phyloP scores from a whole-genome alignment of 108 stramenopile species.

The Pseudonitzschia delicatissima region DNA sequence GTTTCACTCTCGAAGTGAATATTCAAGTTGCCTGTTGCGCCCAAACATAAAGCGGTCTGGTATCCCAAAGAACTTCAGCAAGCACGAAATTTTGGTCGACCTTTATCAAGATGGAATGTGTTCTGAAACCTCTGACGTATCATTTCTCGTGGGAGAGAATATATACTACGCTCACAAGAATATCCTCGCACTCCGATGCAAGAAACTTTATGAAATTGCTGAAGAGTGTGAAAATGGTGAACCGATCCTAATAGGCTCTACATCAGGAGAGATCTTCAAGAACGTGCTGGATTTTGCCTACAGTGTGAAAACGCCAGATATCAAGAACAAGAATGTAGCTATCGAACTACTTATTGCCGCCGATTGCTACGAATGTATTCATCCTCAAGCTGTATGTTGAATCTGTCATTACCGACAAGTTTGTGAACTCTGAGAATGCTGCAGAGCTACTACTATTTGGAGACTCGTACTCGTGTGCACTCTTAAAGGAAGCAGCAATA shows the following conservation, averaged over 20 bases:
- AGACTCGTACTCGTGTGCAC: constrained; percentile 7
- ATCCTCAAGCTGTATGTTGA: constrained; percentile 13
- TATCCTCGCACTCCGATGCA: neutral
- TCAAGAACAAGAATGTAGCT: neutral
- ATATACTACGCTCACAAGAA: neutral
- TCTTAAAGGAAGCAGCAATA: constrained; percentile 15
- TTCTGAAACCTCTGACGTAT: neutral
- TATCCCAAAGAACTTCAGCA: neutral
- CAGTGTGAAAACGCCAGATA: neutral
- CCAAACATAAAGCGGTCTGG: neutral
- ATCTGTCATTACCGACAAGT: neutral
- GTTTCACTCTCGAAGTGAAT: neutral
- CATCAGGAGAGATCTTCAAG: neutral
- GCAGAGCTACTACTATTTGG: neutral
- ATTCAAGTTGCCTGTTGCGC: neutral
- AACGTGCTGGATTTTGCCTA: neutral
- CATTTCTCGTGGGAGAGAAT: neutral
- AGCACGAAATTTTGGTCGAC: neutral
- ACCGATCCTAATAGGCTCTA: neutral
- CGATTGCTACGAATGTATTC: constrained; percentile 1
- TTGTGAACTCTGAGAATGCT: neutral
- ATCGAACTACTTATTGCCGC: constrained; percentile 10
- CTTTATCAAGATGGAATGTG: neutral
- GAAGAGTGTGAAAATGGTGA: neutral
- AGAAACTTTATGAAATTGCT: neutral